Evolutionary conservation across 2,329 filamentous ascomycete species (phyloP), one percentile per base, ranked within the genome.

Genomic region (Dactylellina sp.): DNA sequence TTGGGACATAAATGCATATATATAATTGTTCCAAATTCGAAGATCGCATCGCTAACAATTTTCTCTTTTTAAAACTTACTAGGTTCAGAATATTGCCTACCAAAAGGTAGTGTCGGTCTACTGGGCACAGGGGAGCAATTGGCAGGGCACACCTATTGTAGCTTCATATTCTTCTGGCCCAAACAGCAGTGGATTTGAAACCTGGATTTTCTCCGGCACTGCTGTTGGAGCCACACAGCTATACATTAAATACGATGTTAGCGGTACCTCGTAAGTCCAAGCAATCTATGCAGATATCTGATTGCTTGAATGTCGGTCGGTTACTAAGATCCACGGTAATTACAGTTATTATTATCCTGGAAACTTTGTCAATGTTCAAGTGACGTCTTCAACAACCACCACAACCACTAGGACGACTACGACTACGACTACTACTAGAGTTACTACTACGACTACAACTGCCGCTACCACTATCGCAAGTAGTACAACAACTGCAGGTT

Each of bases 41-140:
- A 46, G 18, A 7, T 4, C 24, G 12, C 3, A 14, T 14, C 12
- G 9, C 52, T 22, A 25, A 40, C 20, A 25, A 32, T 32, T 57
- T 14, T 20, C 53, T 14, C 50, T 2, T 0, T 2, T 70, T 25
- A 4, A 47, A 55, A 37, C 24, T 16, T 18, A 24, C 2, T 44
- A 79, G 78, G 44, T 79, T 28, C 77, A 79, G 66, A 78, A 79
- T 52, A 76, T 79, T 37, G 78, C 78, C 7, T 78, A 71, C 50
- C 22, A 55, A 11, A 79, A 79, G 35, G 71, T 76, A 24, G 77
- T 79, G 14, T 72, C 76, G 2, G 75, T 79, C 22, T 37, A 74
- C 44, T 79, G 76, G 60, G 76, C 78, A 2, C 75, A 77, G 22
- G 78, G 78, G 6, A 76, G 53, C 20, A 76, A 65, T 12, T 79